A percentile compares a stretch with the other conserved stretches of the same genome.
Conservation (phyloP, 2,329 filamentous ascomycete species). For the Daldinia sp. region DNA sequence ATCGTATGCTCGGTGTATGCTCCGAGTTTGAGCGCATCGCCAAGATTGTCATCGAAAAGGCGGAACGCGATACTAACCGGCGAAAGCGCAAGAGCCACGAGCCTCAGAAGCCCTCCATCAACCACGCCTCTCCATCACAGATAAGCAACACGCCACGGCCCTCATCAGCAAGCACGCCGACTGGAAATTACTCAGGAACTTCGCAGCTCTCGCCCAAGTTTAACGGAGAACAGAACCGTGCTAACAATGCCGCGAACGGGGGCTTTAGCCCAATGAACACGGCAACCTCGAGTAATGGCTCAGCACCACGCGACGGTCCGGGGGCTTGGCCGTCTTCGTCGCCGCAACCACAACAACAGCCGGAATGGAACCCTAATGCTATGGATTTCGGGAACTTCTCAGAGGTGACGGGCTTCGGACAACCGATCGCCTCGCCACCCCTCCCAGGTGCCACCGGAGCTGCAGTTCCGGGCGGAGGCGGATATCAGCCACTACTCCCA, state of each 20-base stretch:
- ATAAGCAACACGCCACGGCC: constrained; percentile 30
- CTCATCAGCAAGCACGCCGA: constrained; percentile 47
- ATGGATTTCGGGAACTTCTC: constrained; percentile 60
- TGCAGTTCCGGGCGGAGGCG: constrained; percentile 4
- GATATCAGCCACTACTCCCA: constrained; percentile 86
- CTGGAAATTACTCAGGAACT: constrained; percentile 50
- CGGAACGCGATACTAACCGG: constrained; percentile 84
- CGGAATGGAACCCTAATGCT: constrained; percentile 57
- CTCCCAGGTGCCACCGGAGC: constrained; percentile 16
- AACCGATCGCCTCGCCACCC: constrained; percentile 48
- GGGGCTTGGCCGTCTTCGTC: constrained; percentile 57
- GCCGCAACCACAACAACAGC: constrained; percentile 31
- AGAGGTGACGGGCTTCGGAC: constrained; percentile 61
- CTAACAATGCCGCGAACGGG: constrained; percentile 50
- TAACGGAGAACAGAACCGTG: constrained; percentile 52
- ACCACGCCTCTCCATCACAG: constrained; percentile 33
- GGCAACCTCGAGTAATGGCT: constrained; percentile 54
- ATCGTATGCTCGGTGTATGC: constrained; percentile 93
- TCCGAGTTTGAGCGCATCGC: constrained; percentile 97
- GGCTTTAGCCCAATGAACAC: constrained; percentile 57
- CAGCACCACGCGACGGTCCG: constrained; percentile 60
- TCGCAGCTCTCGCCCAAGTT: constrained; percentile 51
- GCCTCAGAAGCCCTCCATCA: constrained; percentile 38
- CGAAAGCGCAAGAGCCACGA: constrained; percentile 86
- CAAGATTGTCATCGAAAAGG: constrained; percentile 88